These are phyloP conservation scores for Xerocomellus dryophilus DNA, from an alignment of 768 basidiomycete genomes.

Conservation along the genomic window DNA sequence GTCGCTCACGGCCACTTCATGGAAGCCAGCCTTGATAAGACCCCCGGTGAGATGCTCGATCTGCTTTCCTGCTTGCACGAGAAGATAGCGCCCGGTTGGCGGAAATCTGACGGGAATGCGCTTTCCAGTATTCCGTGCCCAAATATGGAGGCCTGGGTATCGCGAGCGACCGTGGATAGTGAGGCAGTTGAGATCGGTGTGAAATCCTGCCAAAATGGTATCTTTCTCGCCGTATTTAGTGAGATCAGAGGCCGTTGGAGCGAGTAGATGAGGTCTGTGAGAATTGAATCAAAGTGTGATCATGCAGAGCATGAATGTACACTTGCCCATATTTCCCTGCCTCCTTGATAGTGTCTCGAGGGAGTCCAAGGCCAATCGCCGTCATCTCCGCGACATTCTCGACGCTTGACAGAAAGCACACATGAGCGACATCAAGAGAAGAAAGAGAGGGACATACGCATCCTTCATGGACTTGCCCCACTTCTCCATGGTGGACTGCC, in stretches of 20 bases:
- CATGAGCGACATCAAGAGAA: constrained; percentile 4
- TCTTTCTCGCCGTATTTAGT: constrained; percentile 71
- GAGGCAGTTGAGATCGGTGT: constrained; percentile 90
- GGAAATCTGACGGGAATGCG: constrained; percentile 87
- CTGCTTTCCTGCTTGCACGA: constrained; percentile 96
- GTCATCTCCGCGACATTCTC: constrained; percentile 86
- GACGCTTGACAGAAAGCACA: constrained; percentile 48
- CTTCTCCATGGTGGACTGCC: constrained; percentile 72
- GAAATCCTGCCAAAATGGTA: constrained; percentile 91
- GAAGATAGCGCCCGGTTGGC: constrained; percentile 69
- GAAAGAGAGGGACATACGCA: constrained; percentile 52
- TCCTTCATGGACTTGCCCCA: constrained; percentile 90
- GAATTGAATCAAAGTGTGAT: neutral
- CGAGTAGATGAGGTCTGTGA: constrained; percentile 77
- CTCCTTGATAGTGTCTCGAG: constrained; percentile 63
- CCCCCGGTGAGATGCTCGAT: constrained; percentile 85
- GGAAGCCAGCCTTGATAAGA: constrained; percentile 87
- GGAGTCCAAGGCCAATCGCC: constrained; percentile 77
- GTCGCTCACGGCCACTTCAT: constrained; percentile 90
- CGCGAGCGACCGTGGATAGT: constrained; percentile 87
- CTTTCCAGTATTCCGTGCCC: constrained; percentile 93
- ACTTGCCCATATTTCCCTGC: constrained; percentile 83
- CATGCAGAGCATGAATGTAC: neutral
- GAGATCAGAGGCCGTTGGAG: constrained; percentile 92
- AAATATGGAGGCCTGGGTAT: constrained; percentile 87